Conservation (phyloP, 192 early-diverging fungal species). For the Spizellomyces sp. region DNA sequence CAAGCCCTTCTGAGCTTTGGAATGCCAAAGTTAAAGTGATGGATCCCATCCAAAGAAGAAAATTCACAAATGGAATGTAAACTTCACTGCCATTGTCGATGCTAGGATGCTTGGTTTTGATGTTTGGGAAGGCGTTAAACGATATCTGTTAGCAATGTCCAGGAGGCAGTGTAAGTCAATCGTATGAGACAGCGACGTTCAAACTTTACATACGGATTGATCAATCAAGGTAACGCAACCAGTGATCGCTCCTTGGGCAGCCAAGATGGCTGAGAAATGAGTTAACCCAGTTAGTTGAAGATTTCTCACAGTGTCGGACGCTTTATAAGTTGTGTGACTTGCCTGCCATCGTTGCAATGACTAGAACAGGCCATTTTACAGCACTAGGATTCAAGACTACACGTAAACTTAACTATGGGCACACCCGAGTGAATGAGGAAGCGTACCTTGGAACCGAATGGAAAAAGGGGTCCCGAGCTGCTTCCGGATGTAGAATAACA, state of each 20-base stretch:
- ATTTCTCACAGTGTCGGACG: too few relatives aligned
- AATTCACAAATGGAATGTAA: constrained; percentile 58
- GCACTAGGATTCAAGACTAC: too few relatives aligned
- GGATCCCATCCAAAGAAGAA: constrained; percentile 41
- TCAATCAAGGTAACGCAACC: constrained; percentile 54
- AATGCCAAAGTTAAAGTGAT: constrained; percentile 46
- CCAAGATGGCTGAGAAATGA: constrained; percentile 49
- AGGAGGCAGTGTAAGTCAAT: too few relatives aligned
- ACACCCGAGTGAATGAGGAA: too few relatives aligned
- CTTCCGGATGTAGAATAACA: constrained; percentile 26
- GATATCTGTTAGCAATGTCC: constrained; percentile 40
- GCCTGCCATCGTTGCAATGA: constrained; percentile 48
- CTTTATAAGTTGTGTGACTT: too few relatives aligned
- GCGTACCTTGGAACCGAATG: constrained; percentile 36
- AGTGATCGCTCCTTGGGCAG: constrained; percentile 59
- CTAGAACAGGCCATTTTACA: constrained; percentile 48
- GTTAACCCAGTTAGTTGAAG: too few relatives aligned
- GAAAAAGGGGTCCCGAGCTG: constrained; percentile 42
- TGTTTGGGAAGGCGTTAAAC: constrained; percentile 48
- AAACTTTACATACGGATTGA: constrained; percentile 43
- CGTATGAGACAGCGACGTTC: too few relatives aligned
- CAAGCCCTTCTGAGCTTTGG: constrained; percentile 36
- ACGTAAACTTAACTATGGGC: too few relatives aligned
- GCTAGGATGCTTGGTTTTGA: constrained; percentile 48
- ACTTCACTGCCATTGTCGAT: constrained; percentile 34